Percentiles rank a stretch among this genome's conserved stretches.
Evolutionary conservation across 179 eudicot genomes (phyloP).

Genomic region (Silene noctiflora): DNA sequence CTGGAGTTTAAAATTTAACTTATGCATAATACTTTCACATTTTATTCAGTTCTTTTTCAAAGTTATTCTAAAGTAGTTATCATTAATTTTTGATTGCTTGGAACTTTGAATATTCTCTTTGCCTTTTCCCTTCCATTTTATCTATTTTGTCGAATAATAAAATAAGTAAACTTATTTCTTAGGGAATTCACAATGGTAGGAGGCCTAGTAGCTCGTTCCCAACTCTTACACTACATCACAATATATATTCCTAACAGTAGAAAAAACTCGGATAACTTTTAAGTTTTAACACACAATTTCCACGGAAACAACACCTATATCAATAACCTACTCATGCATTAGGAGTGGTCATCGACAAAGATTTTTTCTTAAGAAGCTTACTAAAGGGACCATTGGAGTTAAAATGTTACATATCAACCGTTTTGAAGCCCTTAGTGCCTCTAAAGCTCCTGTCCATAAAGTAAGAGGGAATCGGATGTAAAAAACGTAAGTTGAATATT

Average conservation of each 20-base stretch:
- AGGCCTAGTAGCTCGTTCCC: not conserved
- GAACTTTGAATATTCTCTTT: not conserved
- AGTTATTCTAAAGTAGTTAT: not conserved
- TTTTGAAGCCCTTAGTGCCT: not conserved
- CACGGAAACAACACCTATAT: not conserved
- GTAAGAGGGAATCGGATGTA: not conserved
- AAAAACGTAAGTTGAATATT: not conserved
- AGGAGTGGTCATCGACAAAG: not conserved
- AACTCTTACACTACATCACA: not conserved
- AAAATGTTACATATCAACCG: not conserved
- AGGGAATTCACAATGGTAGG: not conserved
- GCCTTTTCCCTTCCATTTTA: not conserved
- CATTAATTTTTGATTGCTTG: no score
- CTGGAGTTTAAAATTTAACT: not conserved
- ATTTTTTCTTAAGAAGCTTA: not conserved
- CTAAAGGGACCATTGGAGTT: not conserved
- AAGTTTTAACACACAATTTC: not conserved
- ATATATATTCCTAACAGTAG: not conserved
- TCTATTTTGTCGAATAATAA: not conserved
- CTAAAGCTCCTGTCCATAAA: not conserved
- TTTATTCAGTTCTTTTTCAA: not conserved
- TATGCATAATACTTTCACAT: not conserved
- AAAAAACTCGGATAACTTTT: conserved; percentile 1
- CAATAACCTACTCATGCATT: not conserved
- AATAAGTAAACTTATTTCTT: not conserved